A percentile compares a stretch with the other conserved stretches of the same genome.
These are phyloP conservation scores for Colletotrichum lupini DNA, from an alignment of 2,329 filamentous ascomycete genomes.

Conservation along the genomic window DNA sequence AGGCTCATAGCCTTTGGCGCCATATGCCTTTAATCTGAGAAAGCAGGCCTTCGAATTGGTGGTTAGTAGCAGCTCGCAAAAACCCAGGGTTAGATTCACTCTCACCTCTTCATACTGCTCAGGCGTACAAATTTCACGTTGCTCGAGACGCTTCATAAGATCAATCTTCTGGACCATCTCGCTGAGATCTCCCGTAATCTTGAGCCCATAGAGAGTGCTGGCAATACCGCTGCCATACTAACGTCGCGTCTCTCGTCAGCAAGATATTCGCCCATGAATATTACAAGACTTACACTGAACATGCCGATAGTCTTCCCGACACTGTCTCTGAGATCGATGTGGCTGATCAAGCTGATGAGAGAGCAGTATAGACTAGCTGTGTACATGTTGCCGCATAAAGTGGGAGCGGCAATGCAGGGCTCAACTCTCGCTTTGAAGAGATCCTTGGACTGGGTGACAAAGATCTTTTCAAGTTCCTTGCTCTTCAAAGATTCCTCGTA, in stretches of 20 bases:
- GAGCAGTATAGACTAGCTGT: slow-evolving; percentile 68
- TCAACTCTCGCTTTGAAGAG: neutral
- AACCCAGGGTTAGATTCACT: fast-evolving
- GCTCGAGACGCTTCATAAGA: slow-evolving; percentile 2
- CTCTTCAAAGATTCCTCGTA: slow-evolving; percentile 7
- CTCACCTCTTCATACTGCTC: slow-evolving; percentile 16
- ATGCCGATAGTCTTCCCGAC: slow-evolving; percentile 22
- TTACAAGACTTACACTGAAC: slow-evolving; percentile 13
- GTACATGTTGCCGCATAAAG: slow-evolving; percentile 57
- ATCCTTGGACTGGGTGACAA: neutral
- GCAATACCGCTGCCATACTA: slow-evolving; percentile 18
- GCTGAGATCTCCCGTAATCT: slow-evolving; percentile 15
- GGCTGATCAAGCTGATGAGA: slow-evolving; percentile 63
- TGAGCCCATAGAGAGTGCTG: slow-evolving; percentile 21
- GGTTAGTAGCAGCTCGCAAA: neutral
- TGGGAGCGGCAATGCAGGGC: slow-evolving; percentile 10
- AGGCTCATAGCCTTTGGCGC: slow-evolving; percentile 10
- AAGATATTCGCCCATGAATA: fast-evolving
- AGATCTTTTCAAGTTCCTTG: slow-evolving; percentile 12
- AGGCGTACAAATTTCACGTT: slow-evolving; percentile 9
- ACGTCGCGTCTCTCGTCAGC: neutral
- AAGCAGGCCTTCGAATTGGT: neutral
- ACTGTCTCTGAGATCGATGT: slow-evolving; percentile 47
- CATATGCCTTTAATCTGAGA: slow-evolving; percentile 17
- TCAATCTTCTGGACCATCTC: slow-evolving; percentile 21